Conservation (phyloP, 2,329 filamentous ascomycete genomes). For the Hypoxylon sp. region DNA sequence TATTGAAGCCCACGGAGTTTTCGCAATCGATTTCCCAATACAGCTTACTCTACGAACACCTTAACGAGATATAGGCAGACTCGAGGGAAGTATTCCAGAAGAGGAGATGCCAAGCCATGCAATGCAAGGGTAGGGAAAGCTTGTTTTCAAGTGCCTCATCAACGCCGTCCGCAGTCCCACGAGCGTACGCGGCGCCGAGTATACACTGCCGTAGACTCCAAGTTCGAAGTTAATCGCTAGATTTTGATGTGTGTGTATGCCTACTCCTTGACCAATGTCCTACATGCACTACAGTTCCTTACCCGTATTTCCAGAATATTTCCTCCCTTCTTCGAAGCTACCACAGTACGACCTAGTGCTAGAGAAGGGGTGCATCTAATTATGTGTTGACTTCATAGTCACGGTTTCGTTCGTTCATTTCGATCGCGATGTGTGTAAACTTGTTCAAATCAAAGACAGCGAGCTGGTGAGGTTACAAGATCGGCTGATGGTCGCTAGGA, state of each 20-base stretch:
- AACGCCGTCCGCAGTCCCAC: background rate
- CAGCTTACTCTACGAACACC: background rate
- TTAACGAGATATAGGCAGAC: background rate
- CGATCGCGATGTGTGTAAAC: conserved; percentile 10
- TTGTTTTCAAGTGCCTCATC: conserved; percentile 20
- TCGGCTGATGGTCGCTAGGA: conserved; percentile 25
- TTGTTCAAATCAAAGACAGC: background rate
- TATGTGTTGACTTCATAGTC: background rate
- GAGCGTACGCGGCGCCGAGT: conserved; percentile 1
- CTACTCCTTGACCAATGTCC: background rate
- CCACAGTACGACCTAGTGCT: background rate
- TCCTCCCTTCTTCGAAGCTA: background rate
- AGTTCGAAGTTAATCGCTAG: background rate
- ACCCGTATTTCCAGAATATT: background rate
- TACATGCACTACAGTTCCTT: background rate
- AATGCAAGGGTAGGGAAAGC: conserved; percentile 14
- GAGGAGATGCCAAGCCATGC: conserved; percentile 20
- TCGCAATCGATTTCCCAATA: conserved; percentile 21
- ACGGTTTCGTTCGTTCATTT: background rate
- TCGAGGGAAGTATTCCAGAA: conserved; percentile 18
- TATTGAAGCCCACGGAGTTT: background rate
- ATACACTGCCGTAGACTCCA: conserved; percentile 1
- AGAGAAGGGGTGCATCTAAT: background rate
- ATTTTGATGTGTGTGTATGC: background rate
- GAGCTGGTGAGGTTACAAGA: conserved; percentile 12